These are phyloP conservation scores for Globisporangium sylvaticum DNA, from an alignment of 352 stramenopile genomes.

Conservation along the genomic window DNA sequence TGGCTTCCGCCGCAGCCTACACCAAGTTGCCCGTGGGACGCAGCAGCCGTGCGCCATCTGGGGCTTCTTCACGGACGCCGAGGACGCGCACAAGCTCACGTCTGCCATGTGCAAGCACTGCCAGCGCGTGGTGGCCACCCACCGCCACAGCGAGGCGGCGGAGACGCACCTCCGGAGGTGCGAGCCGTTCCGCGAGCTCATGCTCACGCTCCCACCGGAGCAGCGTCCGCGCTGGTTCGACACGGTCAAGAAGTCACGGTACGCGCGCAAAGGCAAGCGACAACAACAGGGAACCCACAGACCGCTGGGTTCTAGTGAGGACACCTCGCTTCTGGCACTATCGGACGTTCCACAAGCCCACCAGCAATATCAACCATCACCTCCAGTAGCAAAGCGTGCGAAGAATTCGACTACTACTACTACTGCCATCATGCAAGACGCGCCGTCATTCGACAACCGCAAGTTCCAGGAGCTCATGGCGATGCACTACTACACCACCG, in stretches of 20 bases:
- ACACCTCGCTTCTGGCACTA: not conserved
- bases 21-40: too few species aligned
- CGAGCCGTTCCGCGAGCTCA: not conserved
- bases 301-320: not conserved
- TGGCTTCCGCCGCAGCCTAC: too few species aligned
- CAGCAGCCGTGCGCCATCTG: not conserved
- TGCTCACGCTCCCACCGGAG: not conserved
- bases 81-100: not conserved
- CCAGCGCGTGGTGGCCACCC: not conserved
- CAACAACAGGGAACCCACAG: not conserved
- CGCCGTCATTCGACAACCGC: not conserved
- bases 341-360: not conserved
- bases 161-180: not conserved
- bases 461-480: not conserved
- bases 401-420: not conserved
- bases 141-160: not conserved
- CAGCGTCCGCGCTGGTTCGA: not conserved
- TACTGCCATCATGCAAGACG: too few species aligned
- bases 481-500: not conserved
- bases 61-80: not conserved
- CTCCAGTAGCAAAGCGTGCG: not conserved
- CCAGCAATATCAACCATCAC: not conserved
- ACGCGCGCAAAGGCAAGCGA: not conserved
- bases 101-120: not conserved
- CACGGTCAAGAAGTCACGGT: not conserved